Evolutionary conservation across 1,139 yeast genomes (phyloP).

Genomic region (Debaryomyces udenii): DNA sequence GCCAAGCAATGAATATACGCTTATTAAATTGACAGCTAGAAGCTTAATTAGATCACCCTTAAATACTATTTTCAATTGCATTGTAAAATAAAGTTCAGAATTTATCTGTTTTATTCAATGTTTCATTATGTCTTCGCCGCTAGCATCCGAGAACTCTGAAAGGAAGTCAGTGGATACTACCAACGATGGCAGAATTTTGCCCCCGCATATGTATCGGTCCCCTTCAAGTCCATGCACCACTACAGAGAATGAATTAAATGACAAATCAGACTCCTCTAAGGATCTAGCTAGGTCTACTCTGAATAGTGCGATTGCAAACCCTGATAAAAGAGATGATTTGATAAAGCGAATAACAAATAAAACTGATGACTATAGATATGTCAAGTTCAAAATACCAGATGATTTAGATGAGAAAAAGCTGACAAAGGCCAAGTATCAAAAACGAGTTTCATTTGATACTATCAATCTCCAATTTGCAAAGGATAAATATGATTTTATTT

Average conservation of each 20-base stretch:
- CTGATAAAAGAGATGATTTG: conserved; percentile 21
- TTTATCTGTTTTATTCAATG: too few species aligned
- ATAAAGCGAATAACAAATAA: conserved; percentile 23
- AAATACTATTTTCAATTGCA: too few species aligned
- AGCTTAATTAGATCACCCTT: too few species aligned
- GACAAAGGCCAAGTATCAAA: conserved; percentile 17
- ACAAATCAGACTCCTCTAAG: background rate
- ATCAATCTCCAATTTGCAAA: conserved; percentile 22
- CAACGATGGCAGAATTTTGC: background rate
- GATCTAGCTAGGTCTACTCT: background rate
- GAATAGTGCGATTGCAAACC: background rate
- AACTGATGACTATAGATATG: conserved; percentile 26
- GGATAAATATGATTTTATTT: conserved; percentile 18
- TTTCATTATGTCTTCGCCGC: background rate
- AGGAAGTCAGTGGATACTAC: background rate
- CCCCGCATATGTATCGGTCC: conserved; percentile 2
- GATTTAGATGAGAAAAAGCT: conserved; percentile 14
- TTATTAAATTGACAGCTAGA: too few species aligned
- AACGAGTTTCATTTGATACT: conserved; percentile 29
- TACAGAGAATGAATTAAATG: background rate
- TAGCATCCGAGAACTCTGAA: background rate
- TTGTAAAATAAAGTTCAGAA: too few species aligned
- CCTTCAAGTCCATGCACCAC: conserved; percentile 2
- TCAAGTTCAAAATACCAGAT: conserved; percentile 23
- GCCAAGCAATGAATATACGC: too few species aligned